These are phyloP conservation scores for Amanita pallidorosea DNA, from an alignment of 768 basidiomycete species.

Conservation along the genomic window DNA sequence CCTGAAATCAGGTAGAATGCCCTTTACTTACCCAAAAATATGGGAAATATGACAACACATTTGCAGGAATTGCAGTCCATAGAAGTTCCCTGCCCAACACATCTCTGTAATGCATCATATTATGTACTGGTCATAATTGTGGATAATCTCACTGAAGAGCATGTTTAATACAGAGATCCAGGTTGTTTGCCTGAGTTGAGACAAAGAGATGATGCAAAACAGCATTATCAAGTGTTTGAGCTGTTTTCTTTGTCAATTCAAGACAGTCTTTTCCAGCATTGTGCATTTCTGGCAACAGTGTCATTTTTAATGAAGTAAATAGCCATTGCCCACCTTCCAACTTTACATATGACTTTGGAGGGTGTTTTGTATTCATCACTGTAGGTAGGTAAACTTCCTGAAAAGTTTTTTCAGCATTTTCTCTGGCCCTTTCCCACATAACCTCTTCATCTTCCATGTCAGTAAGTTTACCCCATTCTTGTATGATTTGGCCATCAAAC, in stretches of 20 bases:
- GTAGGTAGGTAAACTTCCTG: constrained; percentile 9
- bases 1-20: background rate
- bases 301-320: background rate
- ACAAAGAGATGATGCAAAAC: background rate
- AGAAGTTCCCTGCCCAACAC: background rate
- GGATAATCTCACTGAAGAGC: background rate
- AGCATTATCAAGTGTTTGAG: background rate
- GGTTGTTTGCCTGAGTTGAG: background rate
- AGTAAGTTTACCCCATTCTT: constrained; percentile 8
- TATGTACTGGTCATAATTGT: background rate
- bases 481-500: constrained; percentile 18
- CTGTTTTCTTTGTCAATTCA: background rate
- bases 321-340: constrained; percentile 8
- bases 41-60: background rate
- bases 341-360: constrained; percentile 11
- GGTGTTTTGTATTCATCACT: constrained; percentile 8
- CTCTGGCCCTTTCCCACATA: constrained; percentile 6
- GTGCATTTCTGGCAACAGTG: background rate
- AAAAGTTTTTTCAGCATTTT: constrained; percentile 10
- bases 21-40: too few relatives aligned
- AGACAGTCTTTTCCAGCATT: background rate
- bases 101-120: background rate
- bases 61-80: background rate
- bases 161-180: constrained; percentile 9
- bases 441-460: background rate